A percentile compares a stretch with the other conserved stretches of the same genome.
These are phyloP conservation scores for Hanseniaspora nectarophila DNA, from an alignment of 805 yeast genomes.

Conservation along the genomic window DNA sequence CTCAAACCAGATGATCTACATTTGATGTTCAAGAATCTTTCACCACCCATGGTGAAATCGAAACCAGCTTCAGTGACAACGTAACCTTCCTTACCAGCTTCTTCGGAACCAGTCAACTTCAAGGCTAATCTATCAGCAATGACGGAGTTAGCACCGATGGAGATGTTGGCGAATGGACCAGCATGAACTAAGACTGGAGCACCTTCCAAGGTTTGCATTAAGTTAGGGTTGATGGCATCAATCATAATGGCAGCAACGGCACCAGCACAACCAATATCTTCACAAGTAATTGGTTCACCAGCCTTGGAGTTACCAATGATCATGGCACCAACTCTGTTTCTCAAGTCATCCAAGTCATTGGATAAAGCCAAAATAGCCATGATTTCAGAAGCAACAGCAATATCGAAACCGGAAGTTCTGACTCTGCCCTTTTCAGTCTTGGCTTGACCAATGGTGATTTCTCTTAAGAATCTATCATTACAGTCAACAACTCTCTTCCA, in stretches of 20 bases:
- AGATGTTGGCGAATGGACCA: constrained; percentile 80
- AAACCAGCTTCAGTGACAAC: constrained; percentile 84
- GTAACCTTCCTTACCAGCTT: constrained; percentile 49
- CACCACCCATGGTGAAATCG: constrained; percentile 89
- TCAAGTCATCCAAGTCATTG: constrained; percentile 55
- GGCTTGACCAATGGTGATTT: constrained; percentile 67
- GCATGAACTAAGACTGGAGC: constrained; percentile 82
- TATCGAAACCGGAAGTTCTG: constrained; percentile 68
- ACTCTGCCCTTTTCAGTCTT: constrained; percentile 67
- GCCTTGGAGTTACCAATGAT: constrained; percentile 58
- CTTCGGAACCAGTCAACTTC: constrained; percentile 55
- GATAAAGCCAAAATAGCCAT: constrained; percentile 77
- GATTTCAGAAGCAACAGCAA: constrained; percentile 73
- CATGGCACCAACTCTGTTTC: constrained; percentile 62
- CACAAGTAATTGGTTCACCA: constrained; percentile 69
- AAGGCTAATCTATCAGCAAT: constrained; percentile 74
- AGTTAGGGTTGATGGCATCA: constrained; percentile 73
- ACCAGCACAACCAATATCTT: constrained; percentile 78
- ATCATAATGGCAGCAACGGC: constrained; percentile 70
- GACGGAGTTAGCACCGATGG: constrained; percentile 76
- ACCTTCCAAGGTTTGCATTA: constrained; percentile 82
- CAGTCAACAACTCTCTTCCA: constrained; percentile 79
- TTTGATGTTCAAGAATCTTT: constrained; percentile 70
- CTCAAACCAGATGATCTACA: constrained; percentile 68
- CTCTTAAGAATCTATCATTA: constrained; percentile 69